Evolutionary conservation across 2,329 filamentous ascomycete species (phyloP), one percentile per base, ranked within the genome.

Genomic region (Colletotrichum zoysiae): DNA sequence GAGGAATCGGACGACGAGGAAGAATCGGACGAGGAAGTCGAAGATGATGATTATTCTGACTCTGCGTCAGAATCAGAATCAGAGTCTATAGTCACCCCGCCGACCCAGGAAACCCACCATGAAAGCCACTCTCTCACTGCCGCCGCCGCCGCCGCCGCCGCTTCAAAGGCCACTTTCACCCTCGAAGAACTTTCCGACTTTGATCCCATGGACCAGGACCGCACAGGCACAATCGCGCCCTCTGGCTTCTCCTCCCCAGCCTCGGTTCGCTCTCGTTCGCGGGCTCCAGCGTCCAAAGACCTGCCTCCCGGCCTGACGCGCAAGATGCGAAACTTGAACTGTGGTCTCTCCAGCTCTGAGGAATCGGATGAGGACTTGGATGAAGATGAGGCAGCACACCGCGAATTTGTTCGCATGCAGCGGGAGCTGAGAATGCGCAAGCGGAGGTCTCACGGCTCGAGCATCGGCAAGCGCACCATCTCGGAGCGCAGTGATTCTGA

Each of bases 401-500:
- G 75, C 16, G 78, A 81, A 33, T 85, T 86, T 53, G 75, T 82
- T 20, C 79, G 77, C 74, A 79, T 79, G 69, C 83, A 83, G 60
- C 82, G 84, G 46, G 83, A 84, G 61, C 79, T 84, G 46, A 82
- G 80, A 65, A 82, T 86, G 63, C 80, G 80, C 42, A 83, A 83
- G 51, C 81, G 86, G 33, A 83, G 86, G 77, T 87, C 84, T 64
- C 84, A 85, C 75, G 86, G 86, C 58, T 88, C 86, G 74, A 88
- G 86, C 78, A 85, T 88, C 65, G 85, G 86, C 74, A 88, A 88
- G 79, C 82, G 86, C 48, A 87, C 86, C 35, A 84, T 87, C 74
- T 86, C 83, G 76, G 86, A 88, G 76, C 83, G 87, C 67, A 87
- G 85, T 76, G 86, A 87, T 73, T 85, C 84, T 11, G 86, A 87